phyloP scores from a whole-genome alignment of 2,329 filamentous ascomycete species.

The Lecanoromycetidae sp. region DNA sequence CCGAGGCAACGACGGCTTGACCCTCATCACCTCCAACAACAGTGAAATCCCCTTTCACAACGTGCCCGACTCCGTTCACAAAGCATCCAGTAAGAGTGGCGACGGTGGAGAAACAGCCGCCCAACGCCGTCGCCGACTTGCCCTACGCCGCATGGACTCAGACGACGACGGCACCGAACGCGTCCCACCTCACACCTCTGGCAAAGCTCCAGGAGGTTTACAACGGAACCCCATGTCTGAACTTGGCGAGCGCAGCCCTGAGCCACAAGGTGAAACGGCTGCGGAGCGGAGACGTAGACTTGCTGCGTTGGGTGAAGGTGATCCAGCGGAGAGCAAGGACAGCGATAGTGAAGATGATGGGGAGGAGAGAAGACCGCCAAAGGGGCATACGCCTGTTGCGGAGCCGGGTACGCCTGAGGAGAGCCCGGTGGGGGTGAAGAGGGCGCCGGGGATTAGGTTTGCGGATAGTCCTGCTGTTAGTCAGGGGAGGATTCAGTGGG shows the following conservation, averaged over 20 bases:
- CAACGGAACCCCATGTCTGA: background rate
- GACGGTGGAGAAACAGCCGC: constrained; percentile 15
- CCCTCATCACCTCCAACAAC: constrained; percentile 11
- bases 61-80: constrained; percentile 11
- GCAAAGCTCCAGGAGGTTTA: background rate
- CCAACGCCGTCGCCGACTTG: constrained; percentile 15
- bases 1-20: constrained; percentile 9
- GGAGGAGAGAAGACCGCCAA: constrained; percentile 10
- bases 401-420: constrained; percentile 12
- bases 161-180: constrained; percentile 18
- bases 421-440: too few relatives aligned
- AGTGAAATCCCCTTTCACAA: constrained; percentile 17
- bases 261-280: constrained; percentile 14
- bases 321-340: constrained; percentile 6
- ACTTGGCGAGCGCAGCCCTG: background rate
- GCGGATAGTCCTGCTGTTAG: constrained; percentile 16
- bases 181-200: constrained; percentile 4
- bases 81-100: background rate
- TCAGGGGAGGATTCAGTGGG: constrained; percentile 16
- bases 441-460: constrained; percentile 15
- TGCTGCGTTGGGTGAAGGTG: constrained; percentile 14
- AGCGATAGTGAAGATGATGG: constrained; percentile 18
- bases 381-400: constrained; percentile 14
- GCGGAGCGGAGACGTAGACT: constrained; percentile 16
- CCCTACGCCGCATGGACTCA: constrained; percentile 10